Percentiles rank a stretch among this genome's conserved stretches.
phyloP scores from a whole-genome alignment of 2,329 filamentous ascomycete species.

The Colletotrichum limetticola region DNA sequence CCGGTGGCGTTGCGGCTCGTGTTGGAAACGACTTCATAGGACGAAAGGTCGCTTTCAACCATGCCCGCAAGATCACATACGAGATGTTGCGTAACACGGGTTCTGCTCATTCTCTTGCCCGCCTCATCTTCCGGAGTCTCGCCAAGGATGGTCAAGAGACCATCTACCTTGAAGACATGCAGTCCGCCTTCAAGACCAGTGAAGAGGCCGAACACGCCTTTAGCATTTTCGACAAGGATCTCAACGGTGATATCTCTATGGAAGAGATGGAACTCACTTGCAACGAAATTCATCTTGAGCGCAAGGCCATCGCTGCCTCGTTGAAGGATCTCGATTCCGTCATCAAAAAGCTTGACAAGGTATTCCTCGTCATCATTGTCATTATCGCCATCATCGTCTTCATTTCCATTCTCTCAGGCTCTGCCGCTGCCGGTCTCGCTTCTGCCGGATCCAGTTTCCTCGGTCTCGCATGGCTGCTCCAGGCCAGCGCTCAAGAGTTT shows the following conservation, averaged over 20 bases:
- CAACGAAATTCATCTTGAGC: slow-evolving; percentile 93
- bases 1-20: slow-evolving; percentile 85
- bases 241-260: slow-evolving; percentile 96
- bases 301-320: slow-evolving; percentile 94
- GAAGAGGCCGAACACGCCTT: slow-evolving; percentile 93
- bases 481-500: slow-evolving; percentile 93
- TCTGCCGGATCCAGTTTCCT: slow-evolving; percentile 90
- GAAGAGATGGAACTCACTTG: slow-evolving; percentile 93
- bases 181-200: slow-evolving; percentile 79
- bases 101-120: slow-evolving; percentile 85
- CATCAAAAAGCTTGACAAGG: slow-evolving; percentile 87
- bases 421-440: slow-evolving; percentile 89
- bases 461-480: slow-evolving; percentile 91
- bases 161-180: slow-evolving; percentile 81
- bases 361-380: slow-evolving; percentile 87
- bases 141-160: slow-evolving; percentile 79
- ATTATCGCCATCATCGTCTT: slow-evolving; percentile 88
- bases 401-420: slow-evolving; percentile 88
- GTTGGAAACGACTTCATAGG: slow-evolving; percentile 95
- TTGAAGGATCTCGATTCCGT: slow-evolving; percentile 96
- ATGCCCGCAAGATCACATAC: slow-evolving; percentile 86
- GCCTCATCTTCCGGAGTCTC: slow-evolving; percentile 89
- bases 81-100: slow-evolving; percentile 78
- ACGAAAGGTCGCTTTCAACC: slow-evolving; percentile 74
- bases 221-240: slow-evolving; percentile 92